Evolutionary conservation across 2,329 filamentous ascomycete species (phyloP).

Genomic region (Blastomyces gilchristii): DNA sequence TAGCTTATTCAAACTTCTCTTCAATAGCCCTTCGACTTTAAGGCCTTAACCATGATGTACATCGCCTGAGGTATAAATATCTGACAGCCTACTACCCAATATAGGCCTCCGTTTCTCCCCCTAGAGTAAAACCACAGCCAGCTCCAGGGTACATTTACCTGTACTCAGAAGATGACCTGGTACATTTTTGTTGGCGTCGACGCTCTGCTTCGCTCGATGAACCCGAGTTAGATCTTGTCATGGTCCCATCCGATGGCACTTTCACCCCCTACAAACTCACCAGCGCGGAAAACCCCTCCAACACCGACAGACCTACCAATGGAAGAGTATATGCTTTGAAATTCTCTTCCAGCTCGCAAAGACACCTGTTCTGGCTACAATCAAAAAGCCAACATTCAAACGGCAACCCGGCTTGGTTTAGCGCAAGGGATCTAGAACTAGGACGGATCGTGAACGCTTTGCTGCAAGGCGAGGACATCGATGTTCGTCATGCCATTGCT

Average conservation of each 20-base stretch:
- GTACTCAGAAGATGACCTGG: constrained; percentile 83
- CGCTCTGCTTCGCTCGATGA: constrained; percentile 59
- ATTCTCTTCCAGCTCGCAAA: constrained; percentile 82
- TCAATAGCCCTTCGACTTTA: background rate
- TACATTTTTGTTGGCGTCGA: constrained; percentile 96
- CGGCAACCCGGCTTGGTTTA: constrained; percentile 68
- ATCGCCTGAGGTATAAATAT: background rate
- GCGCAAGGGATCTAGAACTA: constrained; percentile 73
- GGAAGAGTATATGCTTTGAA: constrained; percentile 90
- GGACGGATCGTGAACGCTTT: constrained; percentile 77
- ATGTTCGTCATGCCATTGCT: constrained; percentile 63
- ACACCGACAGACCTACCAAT: constrained; percentile 58
- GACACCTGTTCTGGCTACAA: constrained; percentile 94
- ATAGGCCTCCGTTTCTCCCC: constrained; percentile 48
- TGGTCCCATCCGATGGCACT: constrained; percentile 80
- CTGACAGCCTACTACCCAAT: constrained; percentile 2
- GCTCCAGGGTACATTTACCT: constrained; percentile 84
- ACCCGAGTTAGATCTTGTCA: constrained; percentile 79
- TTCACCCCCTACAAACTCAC: constrained; percentile 70
- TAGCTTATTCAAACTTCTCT: background rate
- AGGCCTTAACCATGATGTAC: background rate
- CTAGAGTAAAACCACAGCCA: constrained; percentile 61
- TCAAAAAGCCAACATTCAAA: constrained; percentile 67
- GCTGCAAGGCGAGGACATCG: constrained; percentile 78
- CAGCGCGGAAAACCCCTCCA: constrained; percentile 45